phyloP scores from a whole-genome alignment of 2,329 filamentous ascomycete species.

The Colletotrichum agaves region DNA sequence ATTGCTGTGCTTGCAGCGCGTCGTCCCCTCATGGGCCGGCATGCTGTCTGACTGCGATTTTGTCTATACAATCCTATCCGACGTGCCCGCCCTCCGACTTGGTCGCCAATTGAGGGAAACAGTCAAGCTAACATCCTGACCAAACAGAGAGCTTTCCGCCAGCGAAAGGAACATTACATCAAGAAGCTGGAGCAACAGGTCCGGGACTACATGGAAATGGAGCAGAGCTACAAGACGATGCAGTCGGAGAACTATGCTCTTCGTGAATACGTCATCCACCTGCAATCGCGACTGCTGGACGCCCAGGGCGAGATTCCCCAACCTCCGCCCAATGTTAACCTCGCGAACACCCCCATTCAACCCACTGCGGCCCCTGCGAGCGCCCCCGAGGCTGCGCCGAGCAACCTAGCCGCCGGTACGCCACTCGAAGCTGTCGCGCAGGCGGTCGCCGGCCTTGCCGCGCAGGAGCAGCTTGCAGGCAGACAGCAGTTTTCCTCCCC shows the following conservation, averaged over 20 bases:
- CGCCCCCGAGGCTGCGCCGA: conserved; percentile 22
- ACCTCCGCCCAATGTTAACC: conserved; percentile 81
- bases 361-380: conserved; percentile 41
- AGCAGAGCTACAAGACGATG: conserved; percentile 80
- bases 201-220: conserved; percentile 79
- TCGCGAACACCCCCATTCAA: conserved; percentile 61
- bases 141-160: conserved; percentile 88
- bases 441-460: conserved; percentile 56
- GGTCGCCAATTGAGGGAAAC: not conserved
- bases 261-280: conserved; percentile 89
- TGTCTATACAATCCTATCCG: not conserved
- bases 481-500: conserved; percentile 54
- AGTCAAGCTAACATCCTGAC: conserved; percentile 42
- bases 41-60: conserved; percentile 34
- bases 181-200: conserved; percentile 97
- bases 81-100: not conserved
- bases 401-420: conserved; percentile 44
- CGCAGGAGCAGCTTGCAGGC: conserved; percentile 53
- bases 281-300: conserved; percentile 89
- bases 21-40: not conserved
- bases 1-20: conserved; percentile 1
- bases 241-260: conserved; percentile 91
- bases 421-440: conserved; percentile 63
- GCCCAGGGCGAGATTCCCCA: conserved; percentile 85
- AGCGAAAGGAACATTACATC: conserved; percentile 98